phyloP scores from a whole-genome alignment of 2,329 filamentous ascomycete genomes.

The Clarireedia homoeocarpa region DNA sequence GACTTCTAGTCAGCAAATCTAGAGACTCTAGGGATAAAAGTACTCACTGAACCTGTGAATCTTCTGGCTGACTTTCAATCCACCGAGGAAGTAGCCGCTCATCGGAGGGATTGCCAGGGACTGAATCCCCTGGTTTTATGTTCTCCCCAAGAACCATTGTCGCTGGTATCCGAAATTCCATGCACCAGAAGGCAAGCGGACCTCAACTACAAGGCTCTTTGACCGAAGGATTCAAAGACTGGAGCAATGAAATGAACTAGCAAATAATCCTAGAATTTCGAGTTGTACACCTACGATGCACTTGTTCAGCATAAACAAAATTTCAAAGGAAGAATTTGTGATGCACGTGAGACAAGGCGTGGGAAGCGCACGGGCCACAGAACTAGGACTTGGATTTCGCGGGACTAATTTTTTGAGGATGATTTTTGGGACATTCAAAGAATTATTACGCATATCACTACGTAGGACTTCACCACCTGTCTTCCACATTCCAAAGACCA shows the following conservation, averaged over 20 bases:
- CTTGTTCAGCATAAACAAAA: neutral
- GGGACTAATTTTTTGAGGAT: constrained; percentile 8
- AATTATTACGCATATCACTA: neutral
- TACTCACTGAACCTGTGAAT: constrained; percentile 31
- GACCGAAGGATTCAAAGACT: too few relatives aligned
- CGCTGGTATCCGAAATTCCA: neutral
- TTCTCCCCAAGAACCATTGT: neutral
- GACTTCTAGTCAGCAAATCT: neutral
- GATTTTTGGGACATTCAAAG: neutral
- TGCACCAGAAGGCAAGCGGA: neutral
- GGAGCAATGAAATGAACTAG: too few relatives aligned
- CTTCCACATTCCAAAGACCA: neutral
- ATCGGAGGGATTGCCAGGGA: constrained; percentile 13
- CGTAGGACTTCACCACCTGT: neutral
- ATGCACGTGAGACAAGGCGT: neutral
- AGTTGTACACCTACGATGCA: neutral
- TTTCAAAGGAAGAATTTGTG: constrained; percentile 1
- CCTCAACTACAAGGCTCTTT: too few relatives aligned
- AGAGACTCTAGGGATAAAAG: constrained; percentile 14
- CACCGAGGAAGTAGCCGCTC: constrained; percentile 30
- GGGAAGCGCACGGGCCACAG: constrained; percentile 1
- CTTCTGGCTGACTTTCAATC: constrained; percentile 35
- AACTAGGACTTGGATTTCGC: neutral
- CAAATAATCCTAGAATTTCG: neutral
- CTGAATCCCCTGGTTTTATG: neutral